phyloP scores from a whole-genome alignment of 2,329 filamentous ascomycete genomes.

The Nigrospora sphaerica region DNA sequence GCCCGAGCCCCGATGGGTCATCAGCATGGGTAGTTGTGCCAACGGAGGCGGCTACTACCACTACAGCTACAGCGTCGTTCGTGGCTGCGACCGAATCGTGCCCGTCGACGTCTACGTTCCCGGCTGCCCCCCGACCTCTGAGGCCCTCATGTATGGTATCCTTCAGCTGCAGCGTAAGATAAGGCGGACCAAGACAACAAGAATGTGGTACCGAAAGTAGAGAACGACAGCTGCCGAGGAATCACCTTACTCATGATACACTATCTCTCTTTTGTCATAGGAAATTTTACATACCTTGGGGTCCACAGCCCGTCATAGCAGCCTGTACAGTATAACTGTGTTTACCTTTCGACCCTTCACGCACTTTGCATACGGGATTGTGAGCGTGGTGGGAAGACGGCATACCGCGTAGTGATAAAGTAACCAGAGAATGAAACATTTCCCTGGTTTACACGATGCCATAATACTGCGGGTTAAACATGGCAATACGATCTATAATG shows the following conservation, averaged over 20 bases:
- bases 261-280: background rate
- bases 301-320: background rate
- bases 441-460: no score
- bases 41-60: slow-evolving; percentile 85
- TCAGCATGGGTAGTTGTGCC: slow-evolving; percentile 77
- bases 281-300: slow-evolving; percentile 1
- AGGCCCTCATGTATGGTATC: slow-evolving; percentile 62
- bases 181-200: slow-evolving; percentile 48
- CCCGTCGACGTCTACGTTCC: slow-evolving; percentile 78
- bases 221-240: background rate
- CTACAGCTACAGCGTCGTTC: slow-evolving; percentile 72
- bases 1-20: slow-evolving; percentile 83
- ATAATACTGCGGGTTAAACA: no score
- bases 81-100: slow-evolving; percentile 69
- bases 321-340: background rate
- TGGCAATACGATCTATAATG: no score
- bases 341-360: no score
- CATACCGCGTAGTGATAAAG: no score
- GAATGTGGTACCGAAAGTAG: slow-evolving; percentile 54
- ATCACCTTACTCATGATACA: no score
- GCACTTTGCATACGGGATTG: no score
- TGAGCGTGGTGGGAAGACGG: no score
- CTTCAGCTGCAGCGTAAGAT: slow-evolving; percentile 75
- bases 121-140: slow-evolving; percentile 58
- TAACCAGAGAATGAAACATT: no score